Conservation (phyloP, 768 basidiomycete species). For the Pleurotus djamor region DNA sequence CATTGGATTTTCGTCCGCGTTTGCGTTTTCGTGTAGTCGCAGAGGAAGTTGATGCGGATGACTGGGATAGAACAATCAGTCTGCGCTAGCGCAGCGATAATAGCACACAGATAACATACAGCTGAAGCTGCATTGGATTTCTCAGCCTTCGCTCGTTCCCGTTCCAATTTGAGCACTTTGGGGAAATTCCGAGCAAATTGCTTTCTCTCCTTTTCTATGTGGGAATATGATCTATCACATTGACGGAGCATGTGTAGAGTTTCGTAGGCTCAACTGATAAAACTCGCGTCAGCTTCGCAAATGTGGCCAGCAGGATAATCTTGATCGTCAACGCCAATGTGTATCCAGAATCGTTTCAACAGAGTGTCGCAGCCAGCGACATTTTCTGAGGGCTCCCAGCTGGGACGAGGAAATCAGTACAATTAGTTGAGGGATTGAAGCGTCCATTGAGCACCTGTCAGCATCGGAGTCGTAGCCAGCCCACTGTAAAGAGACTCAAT, state of each 20-base stretch:
- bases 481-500: constrained; percentile 45
- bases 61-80: not conserved
- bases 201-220: constrained; percentile 31
- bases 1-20: not conserved
- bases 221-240: constrained; percentile 5
- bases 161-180: constrained; percentile 14
- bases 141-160: constrained; percentile 13
- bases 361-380: constrained; percentile 56
- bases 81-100: not conserved
- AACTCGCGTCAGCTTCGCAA: constrained; percentile 38
- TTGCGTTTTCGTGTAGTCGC: not conserved
- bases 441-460: constrained; percentile 42
- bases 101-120: not conserved
- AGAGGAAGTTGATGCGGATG: not conserved
- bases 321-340: constrained; percentile 53
- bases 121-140: constrained; percentile 13
- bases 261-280: constrained; percentile 53
- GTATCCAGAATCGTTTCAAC: constrained; percentile 60
- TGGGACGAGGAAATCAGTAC: constrained; percentile 21
- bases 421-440: not conserved
- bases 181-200: constrained; percentile 30
- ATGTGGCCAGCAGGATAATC: constrained; percentile 51
- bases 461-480: constrained; percentile 54
- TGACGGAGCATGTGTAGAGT: not conserved
- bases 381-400: constrained; percentile 72